Percentiles rank a stretch among this genome's conserved stretches.
phyloP scores from a whole-genome alignment of 1,139 yeast genomes.

The Chernovozyma aurita region DNA sequence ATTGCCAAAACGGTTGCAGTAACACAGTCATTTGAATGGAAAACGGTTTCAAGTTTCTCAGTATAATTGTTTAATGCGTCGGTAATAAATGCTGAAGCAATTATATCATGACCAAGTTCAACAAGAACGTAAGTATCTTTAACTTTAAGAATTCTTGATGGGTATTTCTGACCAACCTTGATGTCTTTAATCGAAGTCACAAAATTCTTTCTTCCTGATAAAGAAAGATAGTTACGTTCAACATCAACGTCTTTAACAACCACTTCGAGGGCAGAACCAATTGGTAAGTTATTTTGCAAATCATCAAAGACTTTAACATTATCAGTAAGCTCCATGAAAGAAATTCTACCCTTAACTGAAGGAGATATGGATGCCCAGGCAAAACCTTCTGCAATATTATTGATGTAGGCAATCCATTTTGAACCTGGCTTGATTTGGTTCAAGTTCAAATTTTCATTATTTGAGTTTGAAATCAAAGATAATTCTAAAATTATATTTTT shows the following conservation, averaged over 20 bases:
- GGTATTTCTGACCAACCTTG: slow-evolving; percentile 53
- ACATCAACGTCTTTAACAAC: slow-evolving; percentile 51
- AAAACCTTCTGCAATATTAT: slow-evolving; percentile 47
- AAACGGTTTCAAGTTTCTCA: slow-evolving; percentile 48
- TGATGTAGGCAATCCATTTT: slow-evolving; percentile 47
- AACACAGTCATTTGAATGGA: slow-evolving; percentile 52
- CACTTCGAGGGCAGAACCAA: slow-evolving; percentile 67
- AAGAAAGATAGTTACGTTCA: slow-evolving; percentile 47
- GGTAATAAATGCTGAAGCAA: slow-evolving; percentile 67
- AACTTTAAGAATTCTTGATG: slow-evolving; percentile 65
- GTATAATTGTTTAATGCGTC: slow-evolving; percentile 77
- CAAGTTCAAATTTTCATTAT: slow-evolving; percentile 29
- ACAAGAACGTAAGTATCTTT: slow-evolving; percentile 60
- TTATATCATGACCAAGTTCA: slow-evolving; percentile 56
- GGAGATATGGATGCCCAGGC: slow-evolving; percentile 75
- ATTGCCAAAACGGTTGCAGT: slow-evolving; percentile 57
- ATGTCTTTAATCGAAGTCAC: slow-evolving; percentile 48
- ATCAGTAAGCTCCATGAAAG: slow-evolving; percentile 61
- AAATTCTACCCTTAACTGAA: slow-evolving; percentile 59
- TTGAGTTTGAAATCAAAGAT: slow-evolving; percentile 44
- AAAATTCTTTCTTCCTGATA: slow-evolving; percentile 45
- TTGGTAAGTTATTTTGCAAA: slow-evolving; percentile 54
- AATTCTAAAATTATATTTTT: slow-evolving; percentile 63
- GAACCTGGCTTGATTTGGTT: slow-evolving; percentile 40
- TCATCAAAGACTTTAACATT: slow-evolving; percentile 49